Percentiles rank a stretch among this genome's conserved stretches.
Evolutionary conservation across 2,329 filamentous ascomycete genomes (phyloP).

Genomic region (Fusarium mundagurra): DNA sequence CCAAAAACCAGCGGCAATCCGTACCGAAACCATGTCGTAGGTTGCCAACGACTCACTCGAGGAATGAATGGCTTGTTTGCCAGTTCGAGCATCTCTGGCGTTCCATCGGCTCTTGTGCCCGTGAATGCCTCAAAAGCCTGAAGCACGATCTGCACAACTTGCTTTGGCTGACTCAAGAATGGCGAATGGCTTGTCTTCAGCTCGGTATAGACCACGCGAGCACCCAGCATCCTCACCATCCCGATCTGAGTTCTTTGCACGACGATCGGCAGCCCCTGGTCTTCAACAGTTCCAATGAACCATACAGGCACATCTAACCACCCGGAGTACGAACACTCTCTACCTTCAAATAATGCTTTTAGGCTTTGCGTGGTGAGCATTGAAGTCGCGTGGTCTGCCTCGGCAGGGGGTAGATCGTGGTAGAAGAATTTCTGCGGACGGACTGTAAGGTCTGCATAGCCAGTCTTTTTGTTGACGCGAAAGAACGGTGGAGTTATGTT

Average conservation of each 20-base stretch:
- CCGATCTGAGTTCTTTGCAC: not conserved
- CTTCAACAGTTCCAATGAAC: not conserved
- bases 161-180: not conserved
- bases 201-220: not conserved
- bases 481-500: not conserved
- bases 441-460: not conserved
- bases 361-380: constrained; percentile 6
- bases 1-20: not conserved
- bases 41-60: not conserved
- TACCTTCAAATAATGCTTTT: not conserved
- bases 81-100: not conserved
- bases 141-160: not conserved
- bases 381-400: not conserved
- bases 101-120: not conserved
- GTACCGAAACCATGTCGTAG: not conserved
- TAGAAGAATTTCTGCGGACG: not conserved
- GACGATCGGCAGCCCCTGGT: not conserved
- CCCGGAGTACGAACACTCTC: not conserved
- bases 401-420: not conserved
- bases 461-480: not conserved
- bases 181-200: not conserved
- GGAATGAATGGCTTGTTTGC: not conserved
- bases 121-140: not conserved
- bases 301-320: not conserved
- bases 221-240: not conserved